Evolutionary conservation across 2,329 filamentous ascomycete genomes (phyloP).

Genomic region (Stylonectria norvegica): DNA sequence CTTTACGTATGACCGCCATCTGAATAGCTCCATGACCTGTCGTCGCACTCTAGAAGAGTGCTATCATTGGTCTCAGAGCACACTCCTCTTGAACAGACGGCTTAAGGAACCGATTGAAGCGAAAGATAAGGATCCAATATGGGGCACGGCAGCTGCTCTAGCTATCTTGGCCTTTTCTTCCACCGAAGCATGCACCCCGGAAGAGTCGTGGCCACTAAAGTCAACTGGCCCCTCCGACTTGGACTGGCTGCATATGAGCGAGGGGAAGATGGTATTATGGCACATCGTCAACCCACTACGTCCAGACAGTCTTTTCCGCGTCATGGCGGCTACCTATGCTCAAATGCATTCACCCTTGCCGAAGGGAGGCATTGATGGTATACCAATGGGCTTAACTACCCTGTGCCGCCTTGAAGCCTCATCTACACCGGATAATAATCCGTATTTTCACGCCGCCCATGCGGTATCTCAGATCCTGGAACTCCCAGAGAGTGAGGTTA

Average conservation of each 20-base stretch:
- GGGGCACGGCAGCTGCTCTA: slow-evolving; percentile 44
- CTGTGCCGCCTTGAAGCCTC: slow-evolving; percentile 25
- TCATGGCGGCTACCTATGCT: slow-evolving; percentile 34
- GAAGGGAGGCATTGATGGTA: slow-evolving; percentile 20
- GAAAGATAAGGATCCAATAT: slow-evolving; percentile 42
- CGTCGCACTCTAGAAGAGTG: slow-evolving; percentile 37
- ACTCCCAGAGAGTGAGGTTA: slow-evolving; percentile 29
- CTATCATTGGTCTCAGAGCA: slow-evolving; percentile 43
- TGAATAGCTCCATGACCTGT: slow-evolving; percentile 18
- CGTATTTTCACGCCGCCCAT: slow-evolving; percentile 39
- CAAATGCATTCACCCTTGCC: slow-evolving; percentile 36
- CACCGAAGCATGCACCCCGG: slow-evolving; percentile 31
- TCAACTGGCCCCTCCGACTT: slow-evolving; percentile 23
- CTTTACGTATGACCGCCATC: slow-evolving; percentile 37
- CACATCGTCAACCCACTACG: slow-evolving; percentile 32
- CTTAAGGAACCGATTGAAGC: slow-evolving; percentile 32
- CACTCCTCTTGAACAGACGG: slow-evolving; percentile 36
- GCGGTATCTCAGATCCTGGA: slow-evolving; percentile 31
- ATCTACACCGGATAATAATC: slow-evolving; percentile 34
- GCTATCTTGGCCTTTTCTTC: slow-evolving; percentile 39
- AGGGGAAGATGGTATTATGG: slow-evolving; percentile 38
- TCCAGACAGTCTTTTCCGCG: slow-evolving; percentile 33
- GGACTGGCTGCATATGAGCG: slow-evolving; percentile 34
- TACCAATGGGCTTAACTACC: slow-evolving; percentile 22
- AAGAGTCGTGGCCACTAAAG: slow-evolving; percentile 35